Conservation (phyloP, 768 basidiomycete genomes). For the Trametes elegans region DNA sequence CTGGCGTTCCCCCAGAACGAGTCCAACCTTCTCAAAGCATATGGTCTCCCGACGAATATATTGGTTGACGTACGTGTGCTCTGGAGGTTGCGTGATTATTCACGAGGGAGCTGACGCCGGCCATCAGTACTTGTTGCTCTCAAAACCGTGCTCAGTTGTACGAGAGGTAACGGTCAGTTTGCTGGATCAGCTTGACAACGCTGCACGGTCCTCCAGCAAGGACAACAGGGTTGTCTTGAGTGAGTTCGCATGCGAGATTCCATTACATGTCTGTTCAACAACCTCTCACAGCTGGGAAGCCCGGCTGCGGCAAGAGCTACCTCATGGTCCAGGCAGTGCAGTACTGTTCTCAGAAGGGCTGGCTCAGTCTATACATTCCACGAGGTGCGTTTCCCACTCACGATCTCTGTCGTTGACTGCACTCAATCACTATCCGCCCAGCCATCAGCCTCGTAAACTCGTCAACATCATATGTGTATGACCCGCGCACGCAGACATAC, state of each 20-base stretch:
- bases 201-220: constrained; percentile 46
- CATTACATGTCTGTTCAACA: not conserved
- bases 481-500: constrained; percentile 74
- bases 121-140: constrained; percentile 63
- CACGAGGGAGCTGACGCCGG: not conserved
- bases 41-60: constrained; percentile 70
- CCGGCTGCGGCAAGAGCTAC: constrained; percentile 82
- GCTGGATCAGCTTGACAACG: constrained; percentile 49
- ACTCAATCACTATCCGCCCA: constrained; percentile 22
- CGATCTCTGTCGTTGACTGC: not conserved
- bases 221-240: constrained; percentile 63
- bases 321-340: constrained; percentile 75
- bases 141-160: constrained; percentile 69
- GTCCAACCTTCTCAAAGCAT: constrained; percentile 54
- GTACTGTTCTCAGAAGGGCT: constrained; percentile 59
- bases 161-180: constrained; percentile 63
- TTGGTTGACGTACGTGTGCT: constrained; percentile 62
- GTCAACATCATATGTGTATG: constrained; percentile 68
- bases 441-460: constrained; percentile 69
- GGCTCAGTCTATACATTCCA: constrained; percentile 87
- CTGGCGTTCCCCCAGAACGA: constrained; percentile 44
- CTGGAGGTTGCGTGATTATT: not conserved
- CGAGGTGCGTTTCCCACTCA: constrained; percentile 46
- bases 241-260: constrained; percentile 45
- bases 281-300: constrained; percentile 59